phyloP scores from a whole-genome alignment of 441 rosid species.

The Erodium moschatum region DNA sequence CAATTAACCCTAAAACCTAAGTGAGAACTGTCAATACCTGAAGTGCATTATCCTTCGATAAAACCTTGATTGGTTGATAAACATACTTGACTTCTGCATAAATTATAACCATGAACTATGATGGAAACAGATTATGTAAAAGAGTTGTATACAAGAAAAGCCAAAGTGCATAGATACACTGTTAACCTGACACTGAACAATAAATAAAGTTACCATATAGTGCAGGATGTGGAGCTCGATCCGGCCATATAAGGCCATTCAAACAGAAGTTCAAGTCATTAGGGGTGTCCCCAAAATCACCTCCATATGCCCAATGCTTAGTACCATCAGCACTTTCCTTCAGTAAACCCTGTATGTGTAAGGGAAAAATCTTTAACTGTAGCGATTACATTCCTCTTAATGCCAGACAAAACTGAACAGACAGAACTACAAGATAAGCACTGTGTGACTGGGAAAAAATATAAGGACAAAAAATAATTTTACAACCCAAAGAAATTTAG shows the following conservation, averaged over 20 bases:
- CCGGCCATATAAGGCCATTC: conserved; percentile 88
- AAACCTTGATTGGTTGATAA: conserved; percentile 77
- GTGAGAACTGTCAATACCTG: conserved; percentile 39
- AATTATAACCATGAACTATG: conserved; percentile 21
- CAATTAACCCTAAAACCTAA: neutral
- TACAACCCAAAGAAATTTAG: neutral
- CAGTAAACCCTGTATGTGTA: conserved; percentile 53
- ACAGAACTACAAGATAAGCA: neutral
- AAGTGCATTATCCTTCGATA: conserved; percentile 35
- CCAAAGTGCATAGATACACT: conserved; percentile 10
- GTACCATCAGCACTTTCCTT: conserved; percentile 58
- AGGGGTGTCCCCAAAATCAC: conserved; percentile 89
- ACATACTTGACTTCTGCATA: conserved; percentile 78
- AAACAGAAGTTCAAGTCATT: conserved; percentile 93
- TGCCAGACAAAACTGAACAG: neutral
- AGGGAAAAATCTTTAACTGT: conserved; percentile 15
- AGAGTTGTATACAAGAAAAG: conserved; percentile 12
- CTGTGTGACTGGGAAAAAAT: conserved; percentile 1
- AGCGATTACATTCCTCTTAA: conserved; percentile 1
- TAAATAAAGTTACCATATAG: conserved; percentile 53
- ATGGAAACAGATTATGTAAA: conserved; percentile 21
- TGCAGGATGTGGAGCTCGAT: conserved; percentile 90
- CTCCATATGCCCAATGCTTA: conserved; percentile 97
- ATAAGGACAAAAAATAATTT: neutral
- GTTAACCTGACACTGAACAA: conserved; percentile 6